Base-by-base conservation (phyloP, 106 monocot species). In the Allium sativum region DNA sequence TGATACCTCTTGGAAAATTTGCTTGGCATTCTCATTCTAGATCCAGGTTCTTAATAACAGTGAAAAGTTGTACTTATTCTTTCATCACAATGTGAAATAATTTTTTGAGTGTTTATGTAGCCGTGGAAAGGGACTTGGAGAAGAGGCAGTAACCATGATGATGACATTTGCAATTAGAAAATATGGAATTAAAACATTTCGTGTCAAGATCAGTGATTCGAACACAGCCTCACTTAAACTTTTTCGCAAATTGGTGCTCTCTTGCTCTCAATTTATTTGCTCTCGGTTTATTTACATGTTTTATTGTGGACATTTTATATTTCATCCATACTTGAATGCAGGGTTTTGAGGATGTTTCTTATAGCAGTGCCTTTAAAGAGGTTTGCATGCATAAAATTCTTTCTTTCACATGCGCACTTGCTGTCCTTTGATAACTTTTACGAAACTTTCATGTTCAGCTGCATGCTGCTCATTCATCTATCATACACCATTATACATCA, bases 51-150 rank as follows among this genome's bases (percentile, higher is more conserved):
- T 31, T 5, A 31, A 31, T 31, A 5, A 31, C 31, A 31, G 31
- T 31, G 31, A 31, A 31, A 31, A 31, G 31, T 31, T 31, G 31
- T 5, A 31, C 5, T 31, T 31, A 31, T 31, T 31, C 31, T 31
- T 31, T 31, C 31, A 31, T 31, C 5, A 31, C 31, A 31, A 31
- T 31, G 31, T 31, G 31, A 31, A 31, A 31, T 31, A 31, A 31
- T 31, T 31, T 31, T 31, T 31, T 2, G 5, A 31, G 31, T 67
- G 13, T 42, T 62, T 52, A 10, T 45, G 19, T 31, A 87, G 94
- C 56, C 89, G 90, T 20, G 89, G 89, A 43, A 94, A 86, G 70
- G 94, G 94, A 14, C 76, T 94, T 56, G 94, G 86, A 44, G 62
- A 77, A 69, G 94, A 89, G 58, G 76, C 90, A 21, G 74, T 86